phyloP scores from a whole-genome alignment of 148 eudicot genomes.

The Silene latifolia region DNA sequence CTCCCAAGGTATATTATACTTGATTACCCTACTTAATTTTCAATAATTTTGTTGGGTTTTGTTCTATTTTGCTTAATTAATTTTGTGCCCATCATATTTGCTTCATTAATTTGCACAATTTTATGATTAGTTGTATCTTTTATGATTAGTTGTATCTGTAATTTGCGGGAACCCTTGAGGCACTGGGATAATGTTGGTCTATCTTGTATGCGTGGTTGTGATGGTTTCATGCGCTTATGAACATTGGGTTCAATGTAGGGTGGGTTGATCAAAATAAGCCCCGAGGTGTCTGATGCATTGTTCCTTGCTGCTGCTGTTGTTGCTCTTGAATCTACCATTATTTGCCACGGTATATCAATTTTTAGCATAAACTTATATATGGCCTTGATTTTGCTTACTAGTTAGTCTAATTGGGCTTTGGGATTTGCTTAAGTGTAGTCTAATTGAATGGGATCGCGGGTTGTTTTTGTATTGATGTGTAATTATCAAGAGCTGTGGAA shows the following conservation, averaged over 20 bases:
- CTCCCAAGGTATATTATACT: neutral
- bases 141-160: no score
- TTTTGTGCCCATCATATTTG: neutral
- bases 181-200: no score
- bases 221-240: neutral
- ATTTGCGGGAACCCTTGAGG: no score
- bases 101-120: no score
- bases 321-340: conserved; percentile 95
- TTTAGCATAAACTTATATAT: neutral
- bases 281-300: conserved; percentile 73
- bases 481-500: neutral
- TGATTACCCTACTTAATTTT: no score
- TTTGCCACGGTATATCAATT: conserved; percentile 66
- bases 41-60: neutral
- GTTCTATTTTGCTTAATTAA: neutral
- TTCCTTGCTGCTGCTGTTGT: conserved; percentile 70
- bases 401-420: neutral
- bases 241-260: neutral
- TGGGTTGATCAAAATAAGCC: conserved; percentile 40
- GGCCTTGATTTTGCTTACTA: neutral
- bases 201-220: neutral
- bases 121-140: no score
- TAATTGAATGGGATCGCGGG: neutral
- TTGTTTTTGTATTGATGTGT: neutral
- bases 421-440: neutral